These are phyloP conservation scores for Amorphotheca resinae DNA, from an alignment of 495 filamentous ascomycete species.

Conservation along the genomic window DNA sequence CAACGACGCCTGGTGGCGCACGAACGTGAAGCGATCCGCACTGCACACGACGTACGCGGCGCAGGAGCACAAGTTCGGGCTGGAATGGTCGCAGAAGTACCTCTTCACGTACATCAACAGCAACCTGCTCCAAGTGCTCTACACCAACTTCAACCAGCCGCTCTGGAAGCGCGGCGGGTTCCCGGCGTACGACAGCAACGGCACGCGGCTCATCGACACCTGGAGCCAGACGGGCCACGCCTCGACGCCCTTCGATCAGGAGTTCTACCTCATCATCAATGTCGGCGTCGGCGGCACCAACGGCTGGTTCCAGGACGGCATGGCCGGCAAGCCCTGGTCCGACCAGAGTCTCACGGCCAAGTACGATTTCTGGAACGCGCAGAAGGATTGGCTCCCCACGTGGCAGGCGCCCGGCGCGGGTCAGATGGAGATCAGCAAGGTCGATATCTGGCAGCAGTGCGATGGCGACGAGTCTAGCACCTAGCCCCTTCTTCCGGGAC, in stretches of 20 bases:
- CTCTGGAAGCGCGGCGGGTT: slow-evolving; percentile 69
- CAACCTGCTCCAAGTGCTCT: slow-evolving; percentile 65
- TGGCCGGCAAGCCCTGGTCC: slow-evolving; percentile 66
- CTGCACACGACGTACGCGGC: slow-evolving; percentile 63
- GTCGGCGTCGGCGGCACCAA: slow-evolving; percentile 75
- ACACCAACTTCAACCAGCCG: slow-evolving; percentile 58
- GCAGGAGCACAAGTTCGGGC: slow-evolving; percentile 58
- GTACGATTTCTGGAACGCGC: slow-evolving; percentile 62
- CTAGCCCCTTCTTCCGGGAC: too few species aligned
- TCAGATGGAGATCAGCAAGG: slow-evolving; percentile 58
- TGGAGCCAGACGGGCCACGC: slow-evolving; percentile 52
- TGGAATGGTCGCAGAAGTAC: slow-evolving; percentile 84
- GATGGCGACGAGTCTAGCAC: slow-evolving; percentile 35
- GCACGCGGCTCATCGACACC: slow-evolving; percentile 50
- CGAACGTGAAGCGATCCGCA: slow-evolving; percentile 61
- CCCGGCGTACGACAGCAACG: slow-evolving; percentile 52
- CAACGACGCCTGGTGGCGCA: slow-evolving; percentile 63
- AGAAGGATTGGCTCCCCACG: slow-evolving; percentile 57
- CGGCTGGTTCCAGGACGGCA: slow-evolving; percentile 68
- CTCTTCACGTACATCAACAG: slow-evolving; percentile 78
- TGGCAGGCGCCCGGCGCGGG: slow-evolving; percentile 47
- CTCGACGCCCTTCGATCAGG: slow-evolving; percentile 67
- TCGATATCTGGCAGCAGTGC: slow-evolving; percentile 72
- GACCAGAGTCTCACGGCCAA: slow-evolving; percentile 50
- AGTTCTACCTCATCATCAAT: slow-evolving; percentile 73